Evolutionary conservation across 805 yeast genomes (phyloP).

Genomic region (Sugiyamaella boreocaroliniensis): DNA sequence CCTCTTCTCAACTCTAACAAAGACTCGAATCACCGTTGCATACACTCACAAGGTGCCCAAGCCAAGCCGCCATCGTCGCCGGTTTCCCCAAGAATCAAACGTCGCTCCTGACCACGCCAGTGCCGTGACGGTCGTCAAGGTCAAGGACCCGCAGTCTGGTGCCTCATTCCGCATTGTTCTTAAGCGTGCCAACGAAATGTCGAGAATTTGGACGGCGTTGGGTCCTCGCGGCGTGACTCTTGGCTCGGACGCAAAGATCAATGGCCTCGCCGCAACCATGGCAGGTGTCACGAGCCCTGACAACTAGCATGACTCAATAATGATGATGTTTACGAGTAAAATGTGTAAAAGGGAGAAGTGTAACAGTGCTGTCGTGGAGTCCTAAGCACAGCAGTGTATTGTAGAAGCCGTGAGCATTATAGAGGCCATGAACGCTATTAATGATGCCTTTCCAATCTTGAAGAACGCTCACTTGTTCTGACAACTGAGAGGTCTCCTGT

Average conservation of each 20-base stretch:
- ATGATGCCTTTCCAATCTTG: too few relatives aligned
- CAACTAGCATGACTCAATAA: background rate
- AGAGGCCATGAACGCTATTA: too few relatives aligned
- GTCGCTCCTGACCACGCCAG: slow-evolving; percentile 26
- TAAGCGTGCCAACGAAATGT: slow-evolving; percentile 61
- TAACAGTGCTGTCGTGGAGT: too few relatives aligned
- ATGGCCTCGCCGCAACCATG: slow-evolving; percentile 30
- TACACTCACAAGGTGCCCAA: slow-evolving; percentile 33
- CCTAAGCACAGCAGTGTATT: too few relatives aligned
- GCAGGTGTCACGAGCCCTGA: slow-evolving; percentile 20
- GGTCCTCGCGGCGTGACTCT: slow-evolving; percentile 40
- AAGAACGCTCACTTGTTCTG: too few relatives aligned
- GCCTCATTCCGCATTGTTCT: slow-evolving; percentile 54
- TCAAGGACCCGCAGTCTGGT: slow-evolving; percentile 60
- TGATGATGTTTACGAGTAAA: too few relatives aligned
- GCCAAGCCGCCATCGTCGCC: slow-evolving; percentile 2
- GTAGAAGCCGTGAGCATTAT: too few relatives aligned
- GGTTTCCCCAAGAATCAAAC: slow-evolving; percentile 12
- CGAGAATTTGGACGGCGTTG: slow-evolving; percentile 61
- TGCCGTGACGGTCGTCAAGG: slow-evolving; percentile 45
- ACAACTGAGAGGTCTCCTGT: too few relatives aligned
- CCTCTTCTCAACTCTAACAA: background rate
- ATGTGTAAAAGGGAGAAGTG: too few relatives aligned
- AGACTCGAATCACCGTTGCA: slow-evolving; percentile 28
- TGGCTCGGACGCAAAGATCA: slow-evolving; percentile 9